These are phyloP conservation scores for Solanum dulcamara DNA, from an alignment of 257 asterid species.

Conservation along the genomic window DNA sequence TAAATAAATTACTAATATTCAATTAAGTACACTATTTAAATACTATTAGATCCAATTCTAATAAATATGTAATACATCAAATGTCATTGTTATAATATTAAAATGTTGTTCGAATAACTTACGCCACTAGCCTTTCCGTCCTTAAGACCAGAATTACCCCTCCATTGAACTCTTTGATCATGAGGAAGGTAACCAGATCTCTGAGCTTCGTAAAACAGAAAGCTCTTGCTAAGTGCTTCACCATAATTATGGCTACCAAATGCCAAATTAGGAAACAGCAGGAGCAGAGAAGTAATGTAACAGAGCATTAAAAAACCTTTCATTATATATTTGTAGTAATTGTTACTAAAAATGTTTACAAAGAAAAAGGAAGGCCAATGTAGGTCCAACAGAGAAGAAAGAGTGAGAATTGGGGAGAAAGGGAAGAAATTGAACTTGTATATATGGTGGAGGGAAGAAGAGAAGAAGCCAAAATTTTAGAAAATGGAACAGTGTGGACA, in stretches of 20 bases:
- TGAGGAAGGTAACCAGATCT: constrained; percentile 87
- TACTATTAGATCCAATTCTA: too few relatives aligned
- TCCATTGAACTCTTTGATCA: constrained; percentile 76
- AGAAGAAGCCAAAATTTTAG: constrained; percentile 23
- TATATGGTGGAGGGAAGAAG: constrained; percentile 51
- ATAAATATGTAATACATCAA: too few relatives aligned
- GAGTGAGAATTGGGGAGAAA: constrained; percentile 1
- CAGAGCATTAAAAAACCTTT: constrained; percentile 17
- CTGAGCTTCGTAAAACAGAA: constrained; percentile 95
- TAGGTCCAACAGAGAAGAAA: background rate
- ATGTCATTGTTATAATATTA: too few relatives aligned
- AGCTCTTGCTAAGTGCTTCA: constrained; percentile 67
- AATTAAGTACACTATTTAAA: background rate
- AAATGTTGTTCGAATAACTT: background rate
- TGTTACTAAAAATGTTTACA: background rate
- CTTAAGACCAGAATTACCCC: constrained; percentile 84
- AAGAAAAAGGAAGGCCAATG: constrained; percentile 11
- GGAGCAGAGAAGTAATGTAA: constrained; percentile 22
- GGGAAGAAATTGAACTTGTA: constrained; percentile 27
- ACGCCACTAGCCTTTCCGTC: constrained; percentile 88
- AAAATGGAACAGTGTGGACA: constrained; percentile 22
- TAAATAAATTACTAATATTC: background rate
- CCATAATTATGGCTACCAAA: constrained; percentile 75
- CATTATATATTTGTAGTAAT: constrained; percentile 13
- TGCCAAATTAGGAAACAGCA: constrained; percentile 29